phyloP scores from a whole-genome alignment of 495 filamentous ascomycete species.

The Daldinia loculata region DNA sequence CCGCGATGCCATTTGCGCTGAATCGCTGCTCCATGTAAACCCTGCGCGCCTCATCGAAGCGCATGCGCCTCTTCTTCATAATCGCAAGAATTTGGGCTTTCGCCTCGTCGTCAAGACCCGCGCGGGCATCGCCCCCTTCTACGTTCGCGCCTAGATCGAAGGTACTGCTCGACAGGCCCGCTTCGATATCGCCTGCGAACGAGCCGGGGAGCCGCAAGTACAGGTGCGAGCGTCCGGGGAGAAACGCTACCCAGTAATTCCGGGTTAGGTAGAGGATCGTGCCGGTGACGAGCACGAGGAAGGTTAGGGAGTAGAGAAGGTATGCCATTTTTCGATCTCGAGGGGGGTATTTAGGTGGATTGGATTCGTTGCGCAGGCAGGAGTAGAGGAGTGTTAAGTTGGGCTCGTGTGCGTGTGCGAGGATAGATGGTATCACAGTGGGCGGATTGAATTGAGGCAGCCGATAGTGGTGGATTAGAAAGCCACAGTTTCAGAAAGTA shows the following conservation, averaged over 20 bases:
- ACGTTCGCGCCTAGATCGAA: conserved; percentile 87
- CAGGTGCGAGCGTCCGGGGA: conserved; percentile 66
- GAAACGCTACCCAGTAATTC: conserved; percentile 71
- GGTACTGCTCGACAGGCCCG: conserved; percentile 78
- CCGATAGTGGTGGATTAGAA: conserved; percentile 7
- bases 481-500: conserved; percentile 6
- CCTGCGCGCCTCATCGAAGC: conserved; percentile 90
- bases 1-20: conserved; percentile 82
- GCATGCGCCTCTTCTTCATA: conserved; percentile 79
- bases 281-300: conserved; percentile 67
- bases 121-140: conserved; percentile 74
- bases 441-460: conserved; percentile 16
- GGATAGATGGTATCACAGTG: background rate
- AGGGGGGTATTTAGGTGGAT: background rate
- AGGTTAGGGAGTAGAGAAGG: conserved; percentile 77
- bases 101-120: conserved; percentile 78
- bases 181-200: conserved; percentile 83
- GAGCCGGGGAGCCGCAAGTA: conserved; percentile 78
- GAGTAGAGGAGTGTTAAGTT: background rate
- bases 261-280: conserved; percentile 82
- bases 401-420: background rate
- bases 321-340: conserved; percentile 64
- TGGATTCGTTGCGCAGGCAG: background rate
- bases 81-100: conserved; percentile 85
- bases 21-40: conserved; percentile 86